Percentiles rank a stretch among this genome's conserved stretches.
These are phyloP conservation scores for Groenewaldozyma salmanticensis DNA, from an alignment of 805 yeast genomes.

Conservation along the genomic window DNA sequence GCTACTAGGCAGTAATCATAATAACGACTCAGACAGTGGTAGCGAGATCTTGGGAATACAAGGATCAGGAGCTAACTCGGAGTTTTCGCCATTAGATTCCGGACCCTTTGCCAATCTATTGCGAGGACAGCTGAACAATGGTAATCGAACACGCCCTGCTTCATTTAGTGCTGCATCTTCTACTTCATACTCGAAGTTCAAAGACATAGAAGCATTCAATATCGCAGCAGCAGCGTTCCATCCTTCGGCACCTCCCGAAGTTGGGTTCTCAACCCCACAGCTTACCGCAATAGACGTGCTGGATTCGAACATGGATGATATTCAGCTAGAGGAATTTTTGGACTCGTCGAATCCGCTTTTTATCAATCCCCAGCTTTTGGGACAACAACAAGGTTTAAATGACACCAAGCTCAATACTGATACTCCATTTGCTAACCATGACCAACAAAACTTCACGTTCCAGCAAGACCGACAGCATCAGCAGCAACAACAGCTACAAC, in stretches of 20 bases:
- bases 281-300: conserved; percentile 39
- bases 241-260: conserved; percentile 47
- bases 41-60: conserved; percentile 1
- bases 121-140: background rate
- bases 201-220: conserved; percentile 28
- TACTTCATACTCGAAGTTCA: conserved; percentile 45
- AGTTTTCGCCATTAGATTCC: background rate
- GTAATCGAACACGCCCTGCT: conserved; percentile 16
- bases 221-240: conserved; percentile 9
- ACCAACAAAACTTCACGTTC: background rate
- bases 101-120: conserved; percentile 9
- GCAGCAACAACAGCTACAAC: conserved; percentile 1
- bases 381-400: conserved; percentile 5
- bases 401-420: background rate
- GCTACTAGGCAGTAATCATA: background rate
- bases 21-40: background rate
- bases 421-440: conserved; percentile 2
- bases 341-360: conserved; percentile 15
- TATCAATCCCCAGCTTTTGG: conserved; percentile 20
- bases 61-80: conserved; percentile 1
- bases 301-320: conserved; percentile 43
- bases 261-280: conserved; percentile 78
- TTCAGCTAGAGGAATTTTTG: conserved; percentile 51
- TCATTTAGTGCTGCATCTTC: conserved; percentile 61
- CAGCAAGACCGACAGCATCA: conserved; percentile 14